Evolutionary conservation across 352 stramenopile genomes (phyloP), one percentile per base, ranked within the genome.

Genomic region (Globisporangium perplexum): DNA sequence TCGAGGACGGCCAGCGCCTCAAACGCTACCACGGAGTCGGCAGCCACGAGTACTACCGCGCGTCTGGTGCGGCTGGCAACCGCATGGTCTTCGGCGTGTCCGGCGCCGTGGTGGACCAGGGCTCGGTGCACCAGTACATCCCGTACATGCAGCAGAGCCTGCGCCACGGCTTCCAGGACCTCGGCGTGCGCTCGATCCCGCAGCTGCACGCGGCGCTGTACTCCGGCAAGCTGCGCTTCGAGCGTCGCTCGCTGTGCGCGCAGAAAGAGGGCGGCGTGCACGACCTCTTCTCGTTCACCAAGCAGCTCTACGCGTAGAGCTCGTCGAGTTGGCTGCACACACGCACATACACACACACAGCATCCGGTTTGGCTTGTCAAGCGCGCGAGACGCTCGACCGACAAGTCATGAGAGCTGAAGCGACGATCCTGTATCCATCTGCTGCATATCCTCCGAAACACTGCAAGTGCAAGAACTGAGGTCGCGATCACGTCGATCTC

Each of bases 11-110:
- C 35, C 93, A 98, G 61, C 93, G 97, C 41, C 80, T 99, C 26
- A 99, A 99, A 79, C 86, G 96, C 50, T 99, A 99, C 86, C 88
- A 97, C 62, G 97, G 97, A 52, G 99, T 98, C 87, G 95, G 97
- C 31, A 98, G 87, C 63, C 78, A 99, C 56, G 97, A 99, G 72
- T 97, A 94, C 35, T 87, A 69, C n/a, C 72, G 46, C 39, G 66
- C 69, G 24, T 77, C 84, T 39, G 67, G 70, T 17, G 63, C 61
- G 24, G 71, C 75, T 15, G 73, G 77, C 15, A 88, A 98, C 50
- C 98, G 98, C 70, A 91, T 99, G 14, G 96, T 97, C 8, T 97
- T 99, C 60, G 97, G 97, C 53, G 97, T 99, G 10, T 96, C 88
- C 36, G 97, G 97, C 35, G 89, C 96, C 10, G 97, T 99, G 23